Conservation (phyloP, 1,284 basidiomycete genomes). For the Earliella scabrosa region DNA sequence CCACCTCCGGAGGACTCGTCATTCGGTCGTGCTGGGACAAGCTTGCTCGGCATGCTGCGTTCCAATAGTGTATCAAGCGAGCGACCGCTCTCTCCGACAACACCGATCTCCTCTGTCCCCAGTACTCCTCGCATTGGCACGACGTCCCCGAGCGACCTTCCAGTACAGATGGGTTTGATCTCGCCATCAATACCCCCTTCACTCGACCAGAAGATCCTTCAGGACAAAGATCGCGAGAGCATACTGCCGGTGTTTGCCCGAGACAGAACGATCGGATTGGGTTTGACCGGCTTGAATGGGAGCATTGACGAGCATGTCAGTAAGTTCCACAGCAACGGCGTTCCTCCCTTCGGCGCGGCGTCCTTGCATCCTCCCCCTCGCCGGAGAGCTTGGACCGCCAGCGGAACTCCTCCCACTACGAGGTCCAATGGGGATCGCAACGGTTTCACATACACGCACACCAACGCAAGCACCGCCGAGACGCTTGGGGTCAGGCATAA, state of each 20-base stretch:
- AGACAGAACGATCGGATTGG: conserved; percentile 17
- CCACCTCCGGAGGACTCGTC: conserved; percentile 46
- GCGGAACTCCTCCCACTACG: conserved; percentile 24
- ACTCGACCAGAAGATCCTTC: conserved; percentile 56
- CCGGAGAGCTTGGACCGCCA: conserved; percentile 53
- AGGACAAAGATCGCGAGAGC: conserved; percentile 42
- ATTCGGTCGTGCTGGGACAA: conserved; percentile 58
- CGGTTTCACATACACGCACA: conserved; percentile 34
- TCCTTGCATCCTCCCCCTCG: conserved; percentile 69
- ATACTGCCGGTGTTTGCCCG: conserved; percentile 23
- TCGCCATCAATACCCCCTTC: conserved; percentile 18
- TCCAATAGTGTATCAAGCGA: conserved; percentile 38
- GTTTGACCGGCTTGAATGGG: conserved; percentile 14
- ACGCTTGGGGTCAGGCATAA: conserved; percentile 38
- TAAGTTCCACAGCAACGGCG: conserved; percentile 14
- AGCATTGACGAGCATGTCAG: conserved; percentile 9
- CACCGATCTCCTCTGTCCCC: conserved; percentile 27
- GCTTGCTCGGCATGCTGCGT: conserved; percentile 55
- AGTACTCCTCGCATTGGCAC: conserved; percentile 25
- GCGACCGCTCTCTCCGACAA: conserved; percentile 27
- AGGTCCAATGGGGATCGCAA: conserved; percentile 24
- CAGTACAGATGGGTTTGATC: conserved; percentile 23
- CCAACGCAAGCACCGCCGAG: conserved; percentile 40
- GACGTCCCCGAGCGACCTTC: conserved; percentile 18
- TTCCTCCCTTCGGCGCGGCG: conserved; percentile 33